Evolutionary conservation across 768 basidiomycete genomes (phyloP).

Genomic region (Chalciporus sphaerocephalus): DNA sequence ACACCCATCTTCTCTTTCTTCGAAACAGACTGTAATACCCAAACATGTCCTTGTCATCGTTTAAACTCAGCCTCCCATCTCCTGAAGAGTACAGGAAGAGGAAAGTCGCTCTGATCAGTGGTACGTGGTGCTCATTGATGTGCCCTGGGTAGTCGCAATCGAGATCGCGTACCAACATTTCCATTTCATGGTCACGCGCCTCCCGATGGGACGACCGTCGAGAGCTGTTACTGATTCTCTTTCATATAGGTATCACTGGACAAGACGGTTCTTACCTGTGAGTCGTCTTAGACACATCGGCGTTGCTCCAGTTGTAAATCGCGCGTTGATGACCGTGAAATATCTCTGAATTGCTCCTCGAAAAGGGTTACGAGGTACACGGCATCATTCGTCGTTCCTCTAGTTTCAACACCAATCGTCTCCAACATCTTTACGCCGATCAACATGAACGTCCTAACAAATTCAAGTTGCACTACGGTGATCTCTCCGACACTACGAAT

Average conservation of each 20-base stretch:
- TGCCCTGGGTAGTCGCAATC: background rate
- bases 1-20: background rate
- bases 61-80: conserved; percentile 58
- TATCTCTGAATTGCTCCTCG: conserved; percentile 79
- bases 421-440: conserved; percentile 91
- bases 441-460: conserved; percentile 83
- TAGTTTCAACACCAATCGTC: conserved; percentile 94
- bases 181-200: background rate
- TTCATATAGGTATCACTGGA: conserved; percentile 77
- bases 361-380: conserved; percentile 89
- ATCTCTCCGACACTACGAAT: conserved; percentile 94
- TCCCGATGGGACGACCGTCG: background rate
- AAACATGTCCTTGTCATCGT: conserved; percentile 32
- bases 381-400: conserved; percentile 97
- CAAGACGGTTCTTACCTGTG: conserved; percentile 96
- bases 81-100: conserved; percentile 81
- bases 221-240: conserved; percentile 7
- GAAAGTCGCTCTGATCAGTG: conserved; percentile 91
- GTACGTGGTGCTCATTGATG: conserved; percentile 38
- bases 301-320: background rate
- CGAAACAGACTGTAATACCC: background rate
- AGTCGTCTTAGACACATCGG: conserved; percentile 28
- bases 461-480: conserved; percentile 86
- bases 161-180: background rate
- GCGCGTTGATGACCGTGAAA: conserved; percentile 3